phyloP scores from a whole-genome alignment of 1,284 basidiomycete genomes.

The Volvariella volvacea region DNA sequence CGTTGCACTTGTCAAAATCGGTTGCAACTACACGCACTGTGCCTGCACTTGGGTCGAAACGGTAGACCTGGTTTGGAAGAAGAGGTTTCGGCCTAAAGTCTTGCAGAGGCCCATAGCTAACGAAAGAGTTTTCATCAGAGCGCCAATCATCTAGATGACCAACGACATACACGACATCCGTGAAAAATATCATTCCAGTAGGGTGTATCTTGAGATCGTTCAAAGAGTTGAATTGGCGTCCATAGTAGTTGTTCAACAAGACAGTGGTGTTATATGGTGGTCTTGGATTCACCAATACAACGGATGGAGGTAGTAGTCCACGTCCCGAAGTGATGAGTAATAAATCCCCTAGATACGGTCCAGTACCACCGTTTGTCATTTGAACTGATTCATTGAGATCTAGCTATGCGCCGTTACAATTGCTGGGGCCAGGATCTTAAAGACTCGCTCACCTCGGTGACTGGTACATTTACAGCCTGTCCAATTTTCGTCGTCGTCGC shows the following conservation, averaged over 20 bases:
- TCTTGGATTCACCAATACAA: constrained; percentile 60
- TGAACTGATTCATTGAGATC: constrained; percentile 40
- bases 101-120: constrained; percentile 58
- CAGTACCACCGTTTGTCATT: constrained; percentile 75
- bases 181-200: constrained; percentile 62
- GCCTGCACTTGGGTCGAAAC: constrained; percentile 59
- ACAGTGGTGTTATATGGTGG: constrained; percentile 59
- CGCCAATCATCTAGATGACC: no score
- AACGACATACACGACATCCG: constrained; percentile 51
- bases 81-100: constrained; percentile 59
- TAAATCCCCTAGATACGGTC: constrained; percentile 56
- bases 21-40: constrained; percentile 65
- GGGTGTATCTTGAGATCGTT: constrained; percentile 77
- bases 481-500: constrained; percentile 15
- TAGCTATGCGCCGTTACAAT: no score
- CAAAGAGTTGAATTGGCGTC: constrained; percentile 75
- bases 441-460: constrained; percentile 39
- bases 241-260: constrained; percentile 65
- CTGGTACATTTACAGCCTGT: constrained; percentile 45
- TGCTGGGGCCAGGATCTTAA: constrained; percentile 3
- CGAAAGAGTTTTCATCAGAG: not conserved
- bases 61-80: constrained; percentile 69
- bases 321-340: constrained; percentile 66
- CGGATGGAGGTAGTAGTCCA: constrained; percentile 52
- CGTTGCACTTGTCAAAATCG: constrained; percentile 56